Base-by-base conservation (phyloP, 1,284 basidiomycete species). In the Austroboletus novae-zelandiae region DNA sequence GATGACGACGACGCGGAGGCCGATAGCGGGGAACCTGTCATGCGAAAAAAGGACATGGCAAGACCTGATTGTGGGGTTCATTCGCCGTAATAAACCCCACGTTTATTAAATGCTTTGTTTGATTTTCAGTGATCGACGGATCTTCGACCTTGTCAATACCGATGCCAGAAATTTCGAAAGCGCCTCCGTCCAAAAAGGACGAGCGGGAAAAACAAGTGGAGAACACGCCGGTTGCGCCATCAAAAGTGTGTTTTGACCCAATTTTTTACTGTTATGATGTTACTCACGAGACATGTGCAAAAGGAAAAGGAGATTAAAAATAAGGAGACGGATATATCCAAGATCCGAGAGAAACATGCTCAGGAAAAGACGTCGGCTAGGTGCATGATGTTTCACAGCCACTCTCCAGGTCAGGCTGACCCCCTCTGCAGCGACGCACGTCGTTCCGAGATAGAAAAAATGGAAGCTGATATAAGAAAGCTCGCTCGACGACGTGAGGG, bases 391-490 rank as follows among this genome's bases (percentile, higher is more conserved):
- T 27, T 27, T 25, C 14, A 45, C 35, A 17, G 40, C 25, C 23
- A 10, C n/a, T 9, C 1, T 36, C 7, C 4, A 7, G 25, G 5
- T 8, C 7, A 20, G 5, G 34, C 43, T 64, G 29, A 62, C 35
- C 13, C 9, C 6, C 1, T 41, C 30, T 35, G n/a, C 57, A 92
- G 89, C 43, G 77, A 79, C 31, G 72, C 80, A 9, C 84, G 88
- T 25, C 80, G 84, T 62, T 77, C 81, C 6, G 89, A 95, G 67
- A 94, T 97, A 50, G 87, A 84, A 59, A 84, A 81, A 57, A 90
- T 97, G 80, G 90, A 97, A 68, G 85, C 84, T 4, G 89, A 94
- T 47, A 88, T 98, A 50, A 84, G 89, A 25, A 86, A 81, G 57
- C 76, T 94, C 9, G 77, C 78, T 20, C 78, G 78, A 50, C 76